These are phyloP conservation scores for Brassica rapa DNA, from an alignment of 345 rosid species.

Conservation along the genomic window DNA sequence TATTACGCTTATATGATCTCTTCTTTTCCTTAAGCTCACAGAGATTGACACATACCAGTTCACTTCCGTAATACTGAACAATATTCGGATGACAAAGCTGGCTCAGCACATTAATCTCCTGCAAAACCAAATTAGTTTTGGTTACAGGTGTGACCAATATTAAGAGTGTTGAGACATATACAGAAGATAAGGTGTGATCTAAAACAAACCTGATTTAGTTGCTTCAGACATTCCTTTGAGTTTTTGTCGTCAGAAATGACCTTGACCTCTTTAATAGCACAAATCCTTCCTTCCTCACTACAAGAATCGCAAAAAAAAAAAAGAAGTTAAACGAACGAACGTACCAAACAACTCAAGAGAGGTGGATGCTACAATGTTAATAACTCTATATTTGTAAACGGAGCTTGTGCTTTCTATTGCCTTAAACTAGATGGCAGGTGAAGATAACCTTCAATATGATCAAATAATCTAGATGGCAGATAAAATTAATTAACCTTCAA, in stretches of 20 bases:
- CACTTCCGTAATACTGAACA: slow-evolving; percentile 90
- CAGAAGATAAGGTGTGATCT: background rate
- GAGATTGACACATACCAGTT: slow-evolving; percentile 63
- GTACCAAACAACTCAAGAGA: slow-evolving; percentile 9
- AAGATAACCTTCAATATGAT: background rate
- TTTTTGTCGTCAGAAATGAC: slow-evolving; percentile 78
- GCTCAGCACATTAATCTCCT: slow-evolving; percentile 93
- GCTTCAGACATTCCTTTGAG: slow-evolving; percentile 86
- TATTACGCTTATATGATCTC: slow-evolving; percentile 18
- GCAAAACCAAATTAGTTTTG: slow-evolving; percentile 27
- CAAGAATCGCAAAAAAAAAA: slow-evolving; percentile 22
- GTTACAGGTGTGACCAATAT: slow-evolving; percentile 10
- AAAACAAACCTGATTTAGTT: slow-evolving; percentile 70
- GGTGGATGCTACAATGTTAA: slow-evolving; percentile 4
- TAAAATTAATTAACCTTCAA: background rate
- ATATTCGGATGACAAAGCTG: slow-evolving; percentile 89
- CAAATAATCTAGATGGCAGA: no score
- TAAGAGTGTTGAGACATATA: background rate
- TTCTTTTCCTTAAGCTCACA: slow-evolving; percentile 14
- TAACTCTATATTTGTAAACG: background rate
- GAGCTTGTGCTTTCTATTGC: slow-evolving; percentile 5
- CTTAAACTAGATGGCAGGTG: slow-evolving; percentile 14
- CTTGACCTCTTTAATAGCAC: slow-evolving; percentile 95
- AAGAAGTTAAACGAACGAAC: background rate
- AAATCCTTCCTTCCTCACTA: slow-evolving; percentile 90